These are phyloP conservation scores for Trichopus zeylanicus DNA, from an alignment of 116 monocot species.

Conservation along the genomic window DNA sequence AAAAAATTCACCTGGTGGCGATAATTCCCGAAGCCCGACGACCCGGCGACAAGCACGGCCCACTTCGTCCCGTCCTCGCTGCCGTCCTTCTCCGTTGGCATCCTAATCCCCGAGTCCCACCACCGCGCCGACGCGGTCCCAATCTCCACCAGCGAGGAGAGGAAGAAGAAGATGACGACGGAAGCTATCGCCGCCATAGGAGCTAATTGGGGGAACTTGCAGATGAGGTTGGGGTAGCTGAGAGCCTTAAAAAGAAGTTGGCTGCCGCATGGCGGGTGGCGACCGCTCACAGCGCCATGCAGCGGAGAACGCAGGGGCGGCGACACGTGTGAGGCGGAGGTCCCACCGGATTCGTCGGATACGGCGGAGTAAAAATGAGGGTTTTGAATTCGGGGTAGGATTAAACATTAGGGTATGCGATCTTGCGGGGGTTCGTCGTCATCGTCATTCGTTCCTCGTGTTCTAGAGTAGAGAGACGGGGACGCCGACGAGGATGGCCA, in stretches of 20 bases:
- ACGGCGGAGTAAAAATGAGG: too few relatives aligned
- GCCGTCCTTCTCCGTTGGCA: conserved; percentile 34
- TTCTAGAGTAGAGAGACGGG: too few relatives aligned
- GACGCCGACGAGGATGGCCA: too few relatives aligned
- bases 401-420: too few relatives aligned
- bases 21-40: conserved; percentile 75
- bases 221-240: background rate
- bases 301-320: background rate
- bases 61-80: conserved; percentile 60
- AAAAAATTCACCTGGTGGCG: conserved; percentile 57
- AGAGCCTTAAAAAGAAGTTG: background rate
- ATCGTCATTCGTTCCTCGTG: too few relatives aligned
- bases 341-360: background rate
- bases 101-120: conserved; percentile 30
- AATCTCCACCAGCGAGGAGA: background rate
- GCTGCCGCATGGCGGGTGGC: background rate
- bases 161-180: conserved; percentile 1
- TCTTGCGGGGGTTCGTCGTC: too few relatives aligned
- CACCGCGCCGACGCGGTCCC: background rate
- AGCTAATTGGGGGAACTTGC: background rate
- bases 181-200: conserved; percentile 15
- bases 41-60: conserved; percentile 90
- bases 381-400: too few relatives aligned
- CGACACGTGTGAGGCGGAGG: background rate
- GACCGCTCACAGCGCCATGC: conserved; percentile 27